Conservation (phyloP, 1,139 yeast genomes). For the Pichia sp. region DNA sequence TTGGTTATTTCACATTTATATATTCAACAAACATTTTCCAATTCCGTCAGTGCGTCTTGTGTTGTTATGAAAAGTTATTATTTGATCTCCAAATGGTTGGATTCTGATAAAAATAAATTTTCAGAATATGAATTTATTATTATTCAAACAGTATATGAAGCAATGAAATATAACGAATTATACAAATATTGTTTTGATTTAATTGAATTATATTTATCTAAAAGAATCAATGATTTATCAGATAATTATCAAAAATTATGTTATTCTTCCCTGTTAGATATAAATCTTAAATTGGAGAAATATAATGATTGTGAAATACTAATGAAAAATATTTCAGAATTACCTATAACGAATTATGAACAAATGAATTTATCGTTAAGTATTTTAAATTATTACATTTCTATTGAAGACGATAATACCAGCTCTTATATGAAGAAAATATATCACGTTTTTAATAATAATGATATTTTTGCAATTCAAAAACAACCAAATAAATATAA, state of each 20-base stretch:
- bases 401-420: background rate
- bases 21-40: conserved; percentile 16
- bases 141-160: conserved; percentile 10
- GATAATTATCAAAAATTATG: background rate
- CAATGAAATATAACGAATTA: conserved; percentile 18
- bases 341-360: background rate
- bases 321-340: background rate
- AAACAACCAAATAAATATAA: conserved; percentile 24
- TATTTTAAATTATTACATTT: background rate
- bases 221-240: no score
- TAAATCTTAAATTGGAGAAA: background rate
- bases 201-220: conserved; percentile 11
- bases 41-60: background rate
- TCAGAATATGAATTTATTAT: conserved; percentile 16
- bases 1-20: conserved; percentile 23
- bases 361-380: conserved; percentile 2
- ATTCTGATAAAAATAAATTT: background rate
- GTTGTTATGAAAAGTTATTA: conserved; percentile 18
- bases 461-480: conserved; percentile 14
- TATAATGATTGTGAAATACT: background rate
- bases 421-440: background rate
- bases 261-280: background rate
- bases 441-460: background rate
- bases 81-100: conserved; percentile 16
- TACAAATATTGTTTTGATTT: conserved; percentile 11